phyloP scores from a whole-genome alignment of 805 yeast genomes.

The Yamadazyma olivae region DNA sequence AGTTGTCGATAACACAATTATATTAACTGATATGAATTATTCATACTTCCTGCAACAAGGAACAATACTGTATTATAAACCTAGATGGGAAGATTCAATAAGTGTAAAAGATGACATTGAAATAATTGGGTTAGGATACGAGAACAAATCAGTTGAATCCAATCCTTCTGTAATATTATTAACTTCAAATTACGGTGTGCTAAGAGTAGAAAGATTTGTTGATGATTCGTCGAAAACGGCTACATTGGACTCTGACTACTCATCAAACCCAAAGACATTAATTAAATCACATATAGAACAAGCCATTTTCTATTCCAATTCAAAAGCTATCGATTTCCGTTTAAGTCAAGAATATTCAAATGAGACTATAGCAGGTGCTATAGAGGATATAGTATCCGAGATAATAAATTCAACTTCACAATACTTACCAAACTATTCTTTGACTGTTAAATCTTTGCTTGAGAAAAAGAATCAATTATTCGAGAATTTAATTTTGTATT shows the following conservation, averaged over 20 bases:
- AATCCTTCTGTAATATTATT: constrained; percentile 47
- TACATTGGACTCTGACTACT: constrained; percentile 13
- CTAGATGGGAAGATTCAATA: constrained; percentile 82
- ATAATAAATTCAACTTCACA: constrained; percentile 54
- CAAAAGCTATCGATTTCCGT: constrained; percentile 44
- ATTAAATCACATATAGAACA: constrained; percentile 79
- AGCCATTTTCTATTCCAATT: constrained; percentile 64
- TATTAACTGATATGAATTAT: constrained; percentile 58
- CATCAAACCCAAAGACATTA: constrained; percentile 25
- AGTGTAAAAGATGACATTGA: constrained; percentile 50
- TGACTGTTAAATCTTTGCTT: constrained; percentile 52
- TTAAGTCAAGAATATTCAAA: constrained; percentile 24
- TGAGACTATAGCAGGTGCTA: constrained; percentile 28
- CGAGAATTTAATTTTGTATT: constrained; percentile 43
- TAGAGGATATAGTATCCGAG: constrained; percentile 49
- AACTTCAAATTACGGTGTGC: constrained; percentile 57
- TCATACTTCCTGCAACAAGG: constrained; percentile 22
- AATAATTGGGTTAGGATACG: constrained; percentile 60
- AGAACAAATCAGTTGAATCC: constrained; percentile 26
- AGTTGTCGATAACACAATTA: constrained; percentile 55
- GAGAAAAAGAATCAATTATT: constrained; percentile 45
- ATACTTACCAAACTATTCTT: constrained; percentile 52
- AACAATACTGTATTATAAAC: constrained; percentile 27
- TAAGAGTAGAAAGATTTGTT: constrained; percentile 51
- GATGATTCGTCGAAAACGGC: constrained; percentile 5